Evolutionary conservation across 1,284 basidiomycete genomes (phyloP).

Genomic region (Caloboletus firmus): DNA sequence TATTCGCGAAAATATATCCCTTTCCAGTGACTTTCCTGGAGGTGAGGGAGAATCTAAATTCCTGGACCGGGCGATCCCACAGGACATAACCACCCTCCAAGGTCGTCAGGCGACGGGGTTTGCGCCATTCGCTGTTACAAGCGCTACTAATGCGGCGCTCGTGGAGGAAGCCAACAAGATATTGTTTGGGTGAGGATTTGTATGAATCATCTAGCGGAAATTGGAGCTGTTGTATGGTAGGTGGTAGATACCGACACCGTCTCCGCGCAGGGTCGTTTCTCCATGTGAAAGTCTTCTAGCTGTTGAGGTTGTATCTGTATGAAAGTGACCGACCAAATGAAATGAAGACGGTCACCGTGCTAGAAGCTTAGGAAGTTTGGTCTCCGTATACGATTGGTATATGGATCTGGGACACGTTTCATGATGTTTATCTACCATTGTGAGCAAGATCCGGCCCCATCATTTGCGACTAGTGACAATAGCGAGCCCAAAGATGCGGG

Average conservation of each 20-base stretch:
- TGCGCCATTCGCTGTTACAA: constrained; percentile 29
- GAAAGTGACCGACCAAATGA: background rate
- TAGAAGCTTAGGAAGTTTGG: background rate
- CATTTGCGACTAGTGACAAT: background rate
- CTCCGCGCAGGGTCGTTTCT: background rate
- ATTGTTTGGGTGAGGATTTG: constrained; percentile 23
- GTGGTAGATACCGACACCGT: background rate
- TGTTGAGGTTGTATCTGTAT: background rate
- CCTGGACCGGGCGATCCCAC: constrained; percentile 44
- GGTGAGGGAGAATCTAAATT: constrained; percentile 69
- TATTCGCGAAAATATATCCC: background rate
- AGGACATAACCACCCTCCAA: constrained; percentile 43
- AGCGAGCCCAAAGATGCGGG: background rate
- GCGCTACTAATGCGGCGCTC: constrained; percentile 9
- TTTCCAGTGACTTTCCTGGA: constrained; percentile 66
- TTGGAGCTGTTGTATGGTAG: background rate
- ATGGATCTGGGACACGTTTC: background rate
- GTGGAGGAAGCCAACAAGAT: constrained; percentile 26
- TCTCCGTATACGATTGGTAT: no score
- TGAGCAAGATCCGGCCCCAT: background rate
- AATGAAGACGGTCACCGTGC: background rate
- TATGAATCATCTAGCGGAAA: background rate
- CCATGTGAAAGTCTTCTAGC: background rate
- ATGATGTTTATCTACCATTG: background rate
- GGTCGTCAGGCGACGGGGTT: constrained; percentile 39